Percentiles rank a stretch among this genome's conserved stretches.
Evolutionary conservation across 1,284 basidiomycete species (phyloP).

Genomic region (Apiotrichum gracile): DNA sequence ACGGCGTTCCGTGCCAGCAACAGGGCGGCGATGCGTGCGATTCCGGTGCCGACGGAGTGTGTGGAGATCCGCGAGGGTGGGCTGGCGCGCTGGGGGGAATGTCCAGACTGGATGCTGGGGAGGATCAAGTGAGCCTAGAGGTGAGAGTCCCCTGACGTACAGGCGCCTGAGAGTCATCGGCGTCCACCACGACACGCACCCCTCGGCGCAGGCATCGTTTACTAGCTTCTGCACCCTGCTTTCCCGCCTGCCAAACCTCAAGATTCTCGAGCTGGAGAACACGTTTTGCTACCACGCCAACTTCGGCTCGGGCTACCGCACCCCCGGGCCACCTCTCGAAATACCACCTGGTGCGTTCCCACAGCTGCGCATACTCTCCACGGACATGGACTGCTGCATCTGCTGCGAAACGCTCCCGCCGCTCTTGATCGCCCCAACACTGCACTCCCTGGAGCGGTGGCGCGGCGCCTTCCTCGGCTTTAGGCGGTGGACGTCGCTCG

Average conservation of each 20-base stretch:
- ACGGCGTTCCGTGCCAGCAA: not conserved
- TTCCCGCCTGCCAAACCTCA: not conserved
- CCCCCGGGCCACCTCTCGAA: no score
- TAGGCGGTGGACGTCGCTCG: no score
- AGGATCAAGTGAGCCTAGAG: not conserved
- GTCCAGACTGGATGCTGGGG: not conserved
- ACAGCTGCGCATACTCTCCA: not conserved
- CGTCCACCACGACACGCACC: not conserved
- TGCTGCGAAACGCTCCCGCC: not conserved
- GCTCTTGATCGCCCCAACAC: no score
- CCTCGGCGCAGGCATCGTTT: not conserved
- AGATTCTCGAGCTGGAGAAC: constrained; percentile 2
- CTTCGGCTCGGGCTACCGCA: constrained; percentile 1
- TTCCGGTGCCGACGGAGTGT: not conserved
- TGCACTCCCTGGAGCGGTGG: no score
- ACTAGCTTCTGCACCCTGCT: not conserved
- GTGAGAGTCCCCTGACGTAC: not conserved
- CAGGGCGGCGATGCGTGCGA: not conserved
- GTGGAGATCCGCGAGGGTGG: not conserved
- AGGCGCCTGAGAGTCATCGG: not conserved
- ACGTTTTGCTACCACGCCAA: constrained; percentile 3
- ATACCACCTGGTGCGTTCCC: no score
- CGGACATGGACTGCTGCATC: not conserved
- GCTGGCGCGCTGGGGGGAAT: no score
- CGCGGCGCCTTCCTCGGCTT: no score